Evolutionary conservation across 192 early-diverging fungal genomes (phyloP).

Genomic region (Mortierella antarctica): DNA sequence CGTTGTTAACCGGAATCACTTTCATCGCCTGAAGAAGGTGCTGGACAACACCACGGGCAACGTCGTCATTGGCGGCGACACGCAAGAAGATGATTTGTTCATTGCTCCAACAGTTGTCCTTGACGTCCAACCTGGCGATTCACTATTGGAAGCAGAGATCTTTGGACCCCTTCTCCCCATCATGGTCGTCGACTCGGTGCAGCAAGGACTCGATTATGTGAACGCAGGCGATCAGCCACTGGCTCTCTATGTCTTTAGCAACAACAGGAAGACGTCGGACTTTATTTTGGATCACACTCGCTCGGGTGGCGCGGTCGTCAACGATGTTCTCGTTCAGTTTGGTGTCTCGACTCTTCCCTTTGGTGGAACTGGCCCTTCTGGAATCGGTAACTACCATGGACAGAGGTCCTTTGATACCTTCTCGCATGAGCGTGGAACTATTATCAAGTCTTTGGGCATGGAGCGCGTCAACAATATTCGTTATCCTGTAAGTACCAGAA

Average conservation of each 20-base stretch:
- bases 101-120: slow-evolving; percentile 88
- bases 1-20: slow-evolving; percentile 71
- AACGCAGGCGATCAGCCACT: slow-evolving; percentile 80
- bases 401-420: slow-evolving; percentile 80
- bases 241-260: slow-evolving; percentile 81
- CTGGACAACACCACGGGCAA: slow-evolving; percentile 64
- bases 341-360: slow-evolving; percentile 75
- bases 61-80: slow-evolving; percentile 69
- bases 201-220: slow-evolving; percentile 72
- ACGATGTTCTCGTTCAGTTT: slow-evolving; percentile 83
- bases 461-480: slow-evolving; percentile 47
- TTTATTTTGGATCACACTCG: slow-evolving; percentile 73
- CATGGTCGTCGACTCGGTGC: slow-evolving; percentile 68
- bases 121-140: slow-evolving; percentile 68
- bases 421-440: slow-evolving; percentile 76
- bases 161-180: slow-evolving; percentile 95
- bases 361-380: slow-evolving; percentile 88
- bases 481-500: slow-evolving; percentile 33
- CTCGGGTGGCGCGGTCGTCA: slow-evolving; percentile 82
- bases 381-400: slow-evolving; percentile 90
- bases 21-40: slow-evolving; percentile 65
- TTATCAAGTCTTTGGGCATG: slow-evolving; percentile 59
- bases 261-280: slow-evolving; percentile 58
- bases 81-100: slow-evolving; percentile 70
- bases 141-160: slow-evolving; percentile 85